Base-by-base conservation (phyloP, 495 filamentous ascomycete species). In the Aspergillus bertholletiae region DNA sequence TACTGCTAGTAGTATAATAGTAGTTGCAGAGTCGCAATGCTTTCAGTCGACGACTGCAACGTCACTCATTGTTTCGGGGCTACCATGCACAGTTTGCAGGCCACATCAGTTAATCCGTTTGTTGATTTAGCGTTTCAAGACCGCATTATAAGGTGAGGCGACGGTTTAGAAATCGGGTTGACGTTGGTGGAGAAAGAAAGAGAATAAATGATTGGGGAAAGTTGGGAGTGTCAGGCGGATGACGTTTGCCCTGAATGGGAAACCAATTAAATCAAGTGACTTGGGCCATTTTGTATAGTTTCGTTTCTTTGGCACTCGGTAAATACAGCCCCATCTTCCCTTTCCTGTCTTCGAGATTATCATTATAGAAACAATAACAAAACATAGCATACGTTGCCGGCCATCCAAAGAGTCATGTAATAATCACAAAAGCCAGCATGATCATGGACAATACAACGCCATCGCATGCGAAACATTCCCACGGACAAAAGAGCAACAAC, bases 21-120 rank as follows among this genome's bases (percentile, higher is more conserved):
- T n/a, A n/a, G 47, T 22, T 24, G 5, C 20, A 40, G 32, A 37
- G 18, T 22, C 13, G 32, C 49, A n/a, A 43, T 21, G 37, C 15
- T 30, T 37, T 2, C 7, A 40, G 9, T 40, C n/a, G 39, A 24
- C n/a, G n/a, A 52, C 30, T 20, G 24, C 39, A 37, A 43, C 35
- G n/a, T 52, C 39, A 45, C 40, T 37, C 49, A 45, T 52, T 37
- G 49, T 52, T 39, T 43, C 34, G 27, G 5, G 4, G n/a, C n/a
- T 28, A 28, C 22, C 30, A 58, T 17, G 51, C 54, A 56, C 57
- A 35, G 18, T 20, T 17, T 40, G 37, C 37, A 20, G 52, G 59
- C 46, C 30, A 17, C 24, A 39, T 20, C 1, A 22, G 7, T 5
- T 21, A 5, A 23, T 21, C 11, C 22, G 43, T 21, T 28, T 28